These are phyloP conservation scores for Saccharomyces hybrid DNA, from an alignment of 1,139 yeast genomes.

Conservation along the genomic window DNA sequence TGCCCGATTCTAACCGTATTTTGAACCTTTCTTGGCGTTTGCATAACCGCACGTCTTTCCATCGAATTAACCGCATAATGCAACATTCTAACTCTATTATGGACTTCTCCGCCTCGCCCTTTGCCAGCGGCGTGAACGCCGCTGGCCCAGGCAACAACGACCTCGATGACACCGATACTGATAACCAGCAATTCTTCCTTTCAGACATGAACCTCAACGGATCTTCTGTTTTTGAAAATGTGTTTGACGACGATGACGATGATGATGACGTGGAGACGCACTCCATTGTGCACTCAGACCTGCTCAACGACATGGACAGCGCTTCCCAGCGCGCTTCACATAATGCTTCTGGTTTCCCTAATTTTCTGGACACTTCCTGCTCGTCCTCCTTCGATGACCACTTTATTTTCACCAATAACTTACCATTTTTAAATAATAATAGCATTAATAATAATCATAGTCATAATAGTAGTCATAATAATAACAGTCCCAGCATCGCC, in stretches of 20 bases:
- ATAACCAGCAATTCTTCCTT: background rate
- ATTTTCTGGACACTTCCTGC: background rate
- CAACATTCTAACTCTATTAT: background rate
- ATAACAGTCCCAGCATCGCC: background rate
- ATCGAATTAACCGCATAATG: background rate
- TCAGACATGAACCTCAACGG: background rate
- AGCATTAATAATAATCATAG: background rate
- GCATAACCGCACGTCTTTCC: slow-evolving; percentile 3
- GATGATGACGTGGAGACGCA: background rate
- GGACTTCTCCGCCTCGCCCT: background rate
- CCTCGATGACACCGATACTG: background rate
- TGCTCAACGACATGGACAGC: background rate
- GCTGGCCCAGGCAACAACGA: background rate
- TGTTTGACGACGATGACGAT: background rate
- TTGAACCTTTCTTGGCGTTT: slow-evolving; percentile 67
- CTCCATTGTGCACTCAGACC: background rate
- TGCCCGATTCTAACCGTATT: slow-evolving; percentile 68
- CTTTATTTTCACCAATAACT: slow-evolving; percentile 1
- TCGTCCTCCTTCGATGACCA: background rate
- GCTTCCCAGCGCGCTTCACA: background rate
- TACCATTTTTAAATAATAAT: background rate
- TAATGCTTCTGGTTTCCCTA: background rate
- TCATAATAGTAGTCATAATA: background rate
- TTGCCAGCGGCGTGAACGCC: background rate
- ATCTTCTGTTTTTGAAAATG: background rate